Percentiles rank a stretch among this genome's conserved stretches.
Conservation (phyloP, 306 rosid genomes). For the Geum urbanum region DNA sequence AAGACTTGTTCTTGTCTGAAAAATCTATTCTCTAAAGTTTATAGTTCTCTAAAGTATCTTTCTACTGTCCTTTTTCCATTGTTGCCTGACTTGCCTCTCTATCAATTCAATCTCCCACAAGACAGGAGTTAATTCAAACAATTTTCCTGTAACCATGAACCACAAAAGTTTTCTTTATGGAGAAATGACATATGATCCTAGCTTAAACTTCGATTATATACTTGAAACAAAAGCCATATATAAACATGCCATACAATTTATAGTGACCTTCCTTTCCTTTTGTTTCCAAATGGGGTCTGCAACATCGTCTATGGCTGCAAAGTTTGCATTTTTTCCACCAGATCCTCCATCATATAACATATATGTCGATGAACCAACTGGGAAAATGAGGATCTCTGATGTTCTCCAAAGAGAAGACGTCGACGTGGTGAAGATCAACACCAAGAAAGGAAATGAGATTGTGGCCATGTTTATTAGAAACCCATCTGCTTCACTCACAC, state of each 20-base stretch:
- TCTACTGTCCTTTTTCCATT: constrained; percentile 19
- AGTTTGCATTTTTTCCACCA: constrained; percentile 63
- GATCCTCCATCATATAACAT: constrained; percentile 48
- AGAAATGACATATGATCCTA: constrained; percentile 4
- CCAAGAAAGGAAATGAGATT: constrained; percentile 59
- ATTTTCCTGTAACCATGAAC: constrained; percentile 30
- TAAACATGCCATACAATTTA: constrained; percentile 25
- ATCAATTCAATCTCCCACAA: constrained; percentile 12
- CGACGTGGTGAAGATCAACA: constrained; percentile 47
- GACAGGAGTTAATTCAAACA: constrained; percentile 14
- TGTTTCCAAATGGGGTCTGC: constrained; percentile 52
- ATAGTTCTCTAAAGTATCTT: background rate
- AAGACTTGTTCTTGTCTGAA: constrained; percentile 31
- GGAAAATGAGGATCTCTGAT: constrained; percentile 47
- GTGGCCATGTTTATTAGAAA: constrained; percentile 56
- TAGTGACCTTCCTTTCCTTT: background rate
- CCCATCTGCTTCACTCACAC: constrained; percentile 49
- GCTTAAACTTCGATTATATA: constrained; percentile 16
- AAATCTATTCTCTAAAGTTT: constrained; percentile 6
- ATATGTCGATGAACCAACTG: constrained; percentile 32
- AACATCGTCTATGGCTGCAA: constrained; percentile 68
- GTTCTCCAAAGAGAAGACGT: constrained; percentile 52
- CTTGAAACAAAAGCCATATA: constrained; percentile 12
- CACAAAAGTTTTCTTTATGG: background rate
- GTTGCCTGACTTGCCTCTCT: constrained; percentile 8